A percentile compares a stretch with the other conserved stretches of the same genome.
Evolutionary conservation across 2,329 filamentous ascomycete species (phyloP).

Genomic region (Gnomoniopsis sp.): DNA sequence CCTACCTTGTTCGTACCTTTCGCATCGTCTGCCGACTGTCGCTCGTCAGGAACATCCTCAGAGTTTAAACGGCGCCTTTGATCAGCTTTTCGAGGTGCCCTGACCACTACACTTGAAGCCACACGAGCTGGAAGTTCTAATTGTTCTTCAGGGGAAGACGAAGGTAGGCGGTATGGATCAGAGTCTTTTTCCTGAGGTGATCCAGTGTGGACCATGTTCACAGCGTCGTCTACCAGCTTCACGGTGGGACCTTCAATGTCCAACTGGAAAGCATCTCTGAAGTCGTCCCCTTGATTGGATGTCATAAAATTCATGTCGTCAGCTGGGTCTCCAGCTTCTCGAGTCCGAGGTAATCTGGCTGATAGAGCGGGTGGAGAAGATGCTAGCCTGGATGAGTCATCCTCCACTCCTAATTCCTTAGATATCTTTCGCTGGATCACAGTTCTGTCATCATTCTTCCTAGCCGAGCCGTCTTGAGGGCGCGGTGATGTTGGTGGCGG

Average conservation of each 20-base stretch:
- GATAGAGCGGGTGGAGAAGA: background rate
- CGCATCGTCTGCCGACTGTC: background rate
- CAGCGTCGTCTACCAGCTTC: background rate
- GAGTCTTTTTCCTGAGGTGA: background rate
- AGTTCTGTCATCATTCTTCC: background rate
- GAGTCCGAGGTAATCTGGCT: background rate
- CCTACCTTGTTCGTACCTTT: background rate
- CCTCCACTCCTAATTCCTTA: conserved; percentile 7
- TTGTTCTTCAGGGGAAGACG: conserved; percentile 4
- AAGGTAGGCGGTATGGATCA: conserved; percentile 7
- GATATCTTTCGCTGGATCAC: background rate
- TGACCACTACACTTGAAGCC: background rate
- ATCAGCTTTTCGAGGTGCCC: background rate
- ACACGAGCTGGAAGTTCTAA: background rate
- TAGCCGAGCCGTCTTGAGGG: background rate
- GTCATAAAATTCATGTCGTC: background rate
- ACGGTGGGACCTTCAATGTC: background rate
- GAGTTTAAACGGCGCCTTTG: no score
- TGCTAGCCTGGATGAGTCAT: background rate
- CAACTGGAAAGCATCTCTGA: background rate
- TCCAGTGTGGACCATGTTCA: background rate
- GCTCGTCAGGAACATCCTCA: background rate
- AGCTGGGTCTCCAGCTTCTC: background rate
- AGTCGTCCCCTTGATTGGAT: background rate
- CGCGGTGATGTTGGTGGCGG: background rate